These are phyloP conservation scores for Babesia ovata DNA, from an alignment of 169 alveolate species.

Conservation along the genomic window DNA sequence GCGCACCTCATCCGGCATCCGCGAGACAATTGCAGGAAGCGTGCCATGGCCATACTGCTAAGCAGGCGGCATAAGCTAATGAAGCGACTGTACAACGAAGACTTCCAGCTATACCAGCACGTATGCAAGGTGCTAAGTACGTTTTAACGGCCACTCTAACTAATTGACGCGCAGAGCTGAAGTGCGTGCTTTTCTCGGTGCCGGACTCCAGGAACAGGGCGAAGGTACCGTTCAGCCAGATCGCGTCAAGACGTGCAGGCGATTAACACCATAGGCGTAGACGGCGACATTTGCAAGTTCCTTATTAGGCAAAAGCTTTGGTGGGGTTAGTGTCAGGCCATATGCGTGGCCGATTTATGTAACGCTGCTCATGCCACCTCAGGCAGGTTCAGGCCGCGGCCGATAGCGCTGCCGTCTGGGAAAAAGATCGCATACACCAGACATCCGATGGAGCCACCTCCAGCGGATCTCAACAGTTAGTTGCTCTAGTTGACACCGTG, in stretches of 20 bases:
- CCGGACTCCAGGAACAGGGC: conserved; percentile 87
- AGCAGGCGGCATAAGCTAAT: conserved; percentile 80
- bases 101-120: conserved; percentile 79
- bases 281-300: conserved; percentile 85
- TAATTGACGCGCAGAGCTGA: conserved; percentile 67
- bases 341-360: not conserved
- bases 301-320: conserved; percentile 84
- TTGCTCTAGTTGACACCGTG: not conserved
- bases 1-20: conserved; percentile 80
- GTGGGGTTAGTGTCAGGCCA: conserved; percentile 72
- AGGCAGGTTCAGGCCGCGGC: conserved; percentile 77
- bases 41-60: conserved; percentile 81
- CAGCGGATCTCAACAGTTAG: conserved; percentile 67
- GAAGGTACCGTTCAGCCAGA: conserved; percentile 37
- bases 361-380: not conserved
- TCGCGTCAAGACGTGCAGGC: conserved; percentile 59
- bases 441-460: conserved; percentile 85
- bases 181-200: conserved; percentile 81
- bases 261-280: conserved; percentile 81
- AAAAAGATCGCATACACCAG: conserved; percentile 82
- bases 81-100: conserved; percentile 82
- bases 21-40: conserved; percentile 80
- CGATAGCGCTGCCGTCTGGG: conserved; percentile 78
- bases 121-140: conserved; percentile 76
- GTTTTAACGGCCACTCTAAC: not conserved